phyloP scores from a whole-genome alignment of 2,329 filamentous ascomycete species.

The Capronia epimyces region DNA sequence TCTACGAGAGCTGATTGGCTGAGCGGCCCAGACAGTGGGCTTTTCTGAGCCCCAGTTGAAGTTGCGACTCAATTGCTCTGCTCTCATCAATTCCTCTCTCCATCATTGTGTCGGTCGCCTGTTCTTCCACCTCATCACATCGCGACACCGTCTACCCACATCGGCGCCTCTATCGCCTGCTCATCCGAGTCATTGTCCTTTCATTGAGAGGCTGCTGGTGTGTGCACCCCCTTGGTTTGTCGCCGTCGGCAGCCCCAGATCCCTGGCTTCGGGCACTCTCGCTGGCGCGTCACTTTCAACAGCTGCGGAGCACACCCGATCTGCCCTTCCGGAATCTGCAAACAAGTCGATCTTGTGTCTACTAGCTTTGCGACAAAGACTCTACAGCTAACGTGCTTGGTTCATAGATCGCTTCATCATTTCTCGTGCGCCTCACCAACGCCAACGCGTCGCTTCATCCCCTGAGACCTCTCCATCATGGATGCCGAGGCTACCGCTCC shows the following conservation, averaged over 20 bases:
- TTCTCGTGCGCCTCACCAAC: conserved; percentile 4
- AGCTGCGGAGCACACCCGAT: conserved; percentile 2
- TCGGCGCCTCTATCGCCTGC: conserved; percentile 16
- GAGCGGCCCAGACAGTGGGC: background rate
- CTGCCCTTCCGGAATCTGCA: background rate
- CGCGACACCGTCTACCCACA: conserved; percentile 11
- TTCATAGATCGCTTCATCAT: conserved; percentile 1
- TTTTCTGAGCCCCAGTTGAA: background rate
- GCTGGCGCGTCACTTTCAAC: conserved; percentile 1
- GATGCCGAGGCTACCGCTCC: conserved; percentile 14
- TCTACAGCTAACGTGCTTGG: conserved; percentile 7
- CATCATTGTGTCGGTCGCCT: conserved; percentile 17
- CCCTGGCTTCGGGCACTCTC: background rate
- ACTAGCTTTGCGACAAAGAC: background rate
- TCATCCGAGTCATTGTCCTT: conserved; percentile 7
- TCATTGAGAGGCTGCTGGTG: conserved; percentile 11
- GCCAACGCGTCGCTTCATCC: conserved; percentile 17
- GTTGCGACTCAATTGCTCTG: conserved; percentile 1
- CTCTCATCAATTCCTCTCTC: conserved; percentile 14
- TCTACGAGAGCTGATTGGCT: background rate
- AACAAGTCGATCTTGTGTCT: background rate
- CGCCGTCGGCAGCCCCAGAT: background rate
- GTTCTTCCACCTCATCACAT: conserved; percentile 9
- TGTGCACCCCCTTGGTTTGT: conserved; percentile 9
- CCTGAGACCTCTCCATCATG: conserved; percentile 11